phyloP scores from a whole-genome alignment of 2,329 filamentous ascomycete genomes.

The Purpureocillium takamizusanense region DNA sequence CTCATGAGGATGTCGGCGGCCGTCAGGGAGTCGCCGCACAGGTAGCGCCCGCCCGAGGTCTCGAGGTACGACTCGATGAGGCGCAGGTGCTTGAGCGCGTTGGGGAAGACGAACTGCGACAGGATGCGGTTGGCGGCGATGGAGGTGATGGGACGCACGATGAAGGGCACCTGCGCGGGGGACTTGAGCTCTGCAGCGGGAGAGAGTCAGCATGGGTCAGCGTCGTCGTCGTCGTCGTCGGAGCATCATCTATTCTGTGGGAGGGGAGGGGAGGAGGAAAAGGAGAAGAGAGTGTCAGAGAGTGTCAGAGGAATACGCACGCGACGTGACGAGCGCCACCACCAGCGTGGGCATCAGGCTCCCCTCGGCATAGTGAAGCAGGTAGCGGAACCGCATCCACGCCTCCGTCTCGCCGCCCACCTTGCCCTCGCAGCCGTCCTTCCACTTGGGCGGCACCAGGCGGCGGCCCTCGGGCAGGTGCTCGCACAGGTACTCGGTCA shows the following conservation, averaged over 20 bases:
- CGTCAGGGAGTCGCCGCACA: conserved; percentile 40
- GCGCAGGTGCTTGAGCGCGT: conserved; percentile 35
- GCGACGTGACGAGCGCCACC: conserved; percentile 49
- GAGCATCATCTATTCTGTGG: too few species aligned
- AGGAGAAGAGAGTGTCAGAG: too few species aligned
- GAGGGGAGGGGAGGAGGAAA: too few species aligned
- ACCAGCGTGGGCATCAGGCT: conserved; percentile 68
- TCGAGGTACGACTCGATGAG: conserved; percentile 41
- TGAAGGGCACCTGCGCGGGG: conserved; percentile 35
- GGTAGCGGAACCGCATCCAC: conserved; percentile 54
- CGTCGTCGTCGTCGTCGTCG: too few species aligned
- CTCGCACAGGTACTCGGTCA: conserved; percentile 74
- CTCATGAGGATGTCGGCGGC: conserved; percentile 46
- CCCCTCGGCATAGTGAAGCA: conserved; percentile 80
- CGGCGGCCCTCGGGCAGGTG: conserved; percentile 38
- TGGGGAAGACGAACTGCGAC: conserved; percentile 34
- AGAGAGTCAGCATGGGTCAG: neutral
- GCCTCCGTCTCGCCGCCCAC: conserved; percentile 52
- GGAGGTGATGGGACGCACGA: conserved; percentile 41
- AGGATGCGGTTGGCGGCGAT: conserved; percentile 33
- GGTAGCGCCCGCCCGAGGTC: conserved; percentile 34
- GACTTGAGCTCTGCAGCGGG: conserved; percentile 31
- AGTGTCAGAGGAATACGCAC: conserved; percentile 27
- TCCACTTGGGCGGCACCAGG: conserved; percentile 45
- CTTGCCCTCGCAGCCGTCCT: conserved; percentile 46